A percentile compares a stretch with the other conserved stretches of the same genome.
phyloP scores from a whole-genome alignment of 2,329 filamentous ascomycete genomes.

The Colletotrichum sp. region DNA sequence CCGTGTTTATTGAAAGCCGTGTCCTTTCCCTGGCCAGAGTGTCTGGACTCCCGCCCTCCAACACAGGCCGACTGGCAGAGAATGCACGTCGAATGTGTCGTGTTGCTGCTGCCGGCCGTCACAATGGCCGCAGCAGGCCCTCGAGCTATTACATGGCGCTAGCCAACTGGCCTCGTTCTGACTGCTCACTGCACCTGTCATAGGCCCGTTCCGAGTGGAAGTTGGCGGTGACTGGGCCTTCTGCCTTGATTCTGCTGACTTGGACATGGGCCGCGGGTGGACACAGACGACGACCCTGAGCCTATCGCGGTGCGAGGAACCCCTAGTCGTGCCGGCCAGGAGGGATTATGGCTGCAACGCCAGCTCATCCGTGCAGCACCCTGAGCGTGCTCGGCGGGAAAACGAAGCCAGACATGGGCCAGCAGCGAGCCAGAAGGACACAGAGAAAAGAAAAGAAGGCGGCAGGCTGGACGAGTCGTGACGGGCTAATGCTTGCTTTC shows the following conservation, averaged over 20 bases:
- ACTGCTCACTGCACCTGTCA: conserved; percentile 42
- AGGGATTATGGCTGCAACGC: conserved; percentile 49
- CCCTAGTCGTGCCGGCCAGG: conserved; percentile 35
- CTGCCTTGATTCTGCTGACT: conserved; percentile 47
- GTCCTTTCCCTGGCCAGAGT: neutral
- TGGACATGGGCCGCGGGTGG: conserved; percentile 38
- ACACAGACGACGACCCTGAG: conserved; percentile 34
- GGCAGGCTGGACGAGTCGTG: conserved; percentile 1
- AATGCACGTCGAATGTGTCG: neutral
- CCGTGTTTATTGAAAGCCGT: neutral
- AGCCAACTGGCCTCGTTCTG: conserved; percentile 45
- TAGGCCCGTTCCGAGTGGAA: conserved; percentile 37
- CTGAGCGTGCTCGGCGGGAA: neutral
- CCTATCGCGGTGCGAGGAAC: conserved; percentile 47
- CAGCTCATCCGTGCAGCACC: conserved; percentile 47
- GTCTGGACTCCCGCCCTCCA: neutral
- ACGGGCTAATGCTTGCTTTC: neutral
- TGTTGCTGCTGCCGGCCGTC: conserved; percentile 12
- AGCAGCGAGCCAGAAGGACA: neutral
- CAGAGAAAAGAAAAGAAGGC: conserved; percentile 9
- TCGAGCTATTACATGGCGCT: conserved; percentile 30
- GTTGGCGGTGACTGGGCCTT: conserved; percentile 36
- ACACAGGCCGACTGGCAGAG: neutral
- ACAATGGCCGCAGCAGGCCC: conserved; percentile 35
- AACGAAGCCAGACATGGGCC: neutral